Base-by-base conservation (phyloP, 352 stramenopile species). In the Elongisporangium prolatum region DNA sequence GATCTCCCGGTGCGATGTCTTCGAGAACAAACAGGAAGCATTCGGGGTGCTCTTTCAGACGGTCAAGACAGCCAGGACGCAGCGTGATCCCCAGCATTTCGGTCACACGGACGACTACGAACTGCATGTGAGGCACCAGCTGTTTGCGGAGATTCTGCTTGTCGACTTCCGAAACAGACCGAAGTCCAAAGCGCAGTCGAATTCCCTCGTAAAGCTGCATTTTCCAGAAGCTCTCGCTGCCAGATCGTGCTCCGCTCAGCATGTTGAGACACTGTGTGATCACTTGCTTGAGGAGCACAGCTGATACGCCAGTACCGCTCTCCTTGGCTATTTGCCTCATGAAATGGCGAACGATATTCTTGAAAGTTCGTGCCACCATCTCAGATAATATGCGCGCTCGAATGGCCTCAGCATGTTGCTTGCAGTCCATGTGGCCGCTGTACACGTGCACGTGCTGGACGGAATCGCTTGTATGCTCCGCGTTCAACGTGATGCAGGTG, bases 361-460 rank as follows among this genome's bases (percentile, higher is more conserved):
- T 98, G 17, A 96, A 81, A 17, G 90, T 77, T 9, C 91, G 74
- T 7, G 86, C 80, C 0, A 95, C 71, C 80, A 98, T 97, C 64
- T 97, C 90, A 2, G 73, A 80, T 0, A 98, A 68, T 21, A 97
- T 28, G 16, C 84, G 61, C 0, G 71, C 65, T 6, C 91, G 78
- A 40, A 97, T 77, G 48, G 67, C 61, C 1, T 38, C 56, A 2
- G 84, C 71, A 14, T 90, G 74, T 8, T 77, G 56, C 53, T 74
- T 64, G 65, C 84, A 93, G 17, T 88, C 71, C 13, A 80, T 64
- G 14, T 78, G 67, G 1, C 91, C 91, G 1, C 83, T 70, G 50
- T 74, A 91, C 3, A 96, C 68, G 0, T 52, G 54, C 14, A 95
- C 75, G 48, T 91, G 78, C 54, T 97, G 85, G 17, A 85, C 71